Evolutionary conservation across 2,329 filamentous ascomycete species (phyloP).

Genomic region (Botrytis sinoallii): DNA sequence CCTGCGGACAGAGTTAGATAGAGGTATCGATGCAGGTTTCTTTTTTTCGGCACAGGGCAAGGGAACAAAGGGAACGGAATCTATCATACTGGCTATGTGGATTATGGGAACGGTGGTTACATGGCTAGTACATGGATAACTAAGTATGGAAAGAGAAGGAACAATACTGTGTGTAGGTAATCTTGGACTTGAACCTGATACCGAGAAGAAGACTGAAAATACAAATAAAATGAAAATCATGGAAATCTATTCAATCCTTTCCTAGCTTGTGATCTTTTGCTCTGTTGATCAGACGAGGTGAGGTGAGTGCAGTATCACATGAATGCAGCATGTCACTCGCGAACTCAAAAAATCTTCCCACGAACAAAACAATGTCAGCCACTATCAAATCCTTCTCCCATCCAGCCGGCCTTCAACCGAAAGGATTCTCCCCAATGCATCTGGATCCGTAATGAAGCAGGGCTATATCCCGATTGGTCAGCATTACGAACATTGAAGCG

Average conservation of each 20-base stretch:
- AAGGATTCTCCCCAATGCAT: not conserved
- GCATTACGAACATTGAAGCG: not conserved
- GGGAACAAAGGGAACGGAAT: not conserved
- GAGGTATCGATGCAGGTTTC: conserved; percentile 8
- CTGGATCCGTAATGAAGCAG: not conserved
- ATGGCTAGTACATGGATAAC: conserved; percentile 12
- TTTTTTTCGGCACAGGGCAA: conserved; percentile 1
- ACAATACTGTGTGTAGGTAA: conserved; percentile 8
- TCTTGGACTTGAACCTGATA: conserved; percentile 10
- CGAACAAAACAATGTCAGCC: not conserved
- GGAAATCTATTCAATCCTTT: not conserved
- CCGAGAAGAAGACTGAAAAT: conserved; percentile 5
- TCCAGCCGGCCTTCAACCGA: not conserved
- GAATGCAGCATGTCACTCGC: not conserved
- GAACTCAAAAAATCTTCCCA: not conserved
- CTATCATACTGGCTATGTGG: conserved; percentile 9
- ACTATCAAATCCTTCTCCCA: not conserved
- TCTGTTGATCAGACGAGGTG: not conserved
- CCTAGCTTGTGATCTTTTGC: not conserved
- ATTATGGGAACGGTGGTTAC: not conserved
- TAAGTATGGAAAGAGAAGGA: not conserved
- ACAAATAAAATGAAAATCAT: not conserved
- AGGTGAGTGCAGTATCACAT: not conserved
- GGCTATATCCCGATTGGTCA: conserved; percentile 2
- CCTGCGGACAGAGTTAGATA: not conserved